Evolutionary conservation across 331 rosid genomes (phyloP).

Genomic region (Rosa hybrid): DNA sequence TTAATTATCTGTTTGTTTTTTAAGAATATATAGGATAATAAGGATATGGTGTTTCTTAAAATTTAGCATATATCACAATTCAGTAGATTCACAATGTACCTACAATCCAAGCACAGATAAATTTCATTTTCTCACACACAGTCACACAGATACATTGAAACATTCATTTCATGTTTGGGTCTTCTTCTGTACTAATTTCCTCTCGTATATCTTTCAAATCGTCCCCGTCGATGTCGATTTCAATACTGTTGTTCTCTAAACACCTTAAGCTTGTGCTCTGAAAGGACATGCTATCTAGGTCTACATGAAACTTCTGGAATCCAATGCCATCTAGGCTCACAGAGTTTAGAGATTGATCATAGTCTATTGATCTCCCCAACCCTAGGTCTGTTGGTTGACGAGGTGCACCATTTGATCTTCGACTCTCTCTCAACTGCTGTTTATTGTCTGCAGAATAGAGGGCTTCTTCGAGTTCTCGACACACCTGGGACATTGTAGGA

Average conservation of each 20-base stretch:
- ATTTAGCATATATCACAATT: neutral
- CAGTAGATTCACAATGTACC: neutral
- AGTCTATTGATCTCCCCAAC: conserved; percentile 23
- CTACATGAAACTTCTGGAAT: conserved; percentile 59
- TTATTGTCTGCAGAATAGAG: conserved; percentile 42
- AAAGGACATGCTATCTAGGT: conserved; percentile 63
- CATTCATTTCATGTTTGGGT: conserved; percentile 19
- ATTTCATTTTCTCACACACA: neutral
- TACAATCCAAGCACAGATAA: neutral
- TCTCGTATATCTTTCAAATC: conserved; percentile 27
- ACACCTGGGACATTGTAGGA: conserved; percentile 73
- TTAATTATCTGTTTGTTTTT: neutral
- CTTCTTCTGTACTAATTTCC: conserved; percentile 25
- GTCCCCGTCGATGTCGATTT: conserved; percentile 42
- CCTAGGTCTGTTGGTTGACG: conserved; percentile 24
- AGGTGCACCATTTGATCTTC: conserved; percentile 21
- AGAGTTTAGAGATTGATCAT: conserved; percentile 55
- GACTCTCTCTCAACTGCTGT: conserved; percentile 24
- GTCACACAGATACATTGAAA: neutral
- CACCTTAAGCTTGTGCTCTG: conserved; percentile 58
- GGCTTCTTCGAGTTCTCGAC: conserved; percentile 62
- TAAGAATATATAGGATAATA: neutral
- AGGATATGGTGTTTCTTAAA: conserved; percentile 7
- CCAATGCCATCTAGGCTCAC: conserved; percentile 66
- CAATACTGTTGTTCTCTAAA: conserved; percentile 54